A percentile compares a stretch with the other conserved stretches of the same genome.
Conservation (phyloP, 305 asterid genomes). For the Withania somnifera region DNA sequence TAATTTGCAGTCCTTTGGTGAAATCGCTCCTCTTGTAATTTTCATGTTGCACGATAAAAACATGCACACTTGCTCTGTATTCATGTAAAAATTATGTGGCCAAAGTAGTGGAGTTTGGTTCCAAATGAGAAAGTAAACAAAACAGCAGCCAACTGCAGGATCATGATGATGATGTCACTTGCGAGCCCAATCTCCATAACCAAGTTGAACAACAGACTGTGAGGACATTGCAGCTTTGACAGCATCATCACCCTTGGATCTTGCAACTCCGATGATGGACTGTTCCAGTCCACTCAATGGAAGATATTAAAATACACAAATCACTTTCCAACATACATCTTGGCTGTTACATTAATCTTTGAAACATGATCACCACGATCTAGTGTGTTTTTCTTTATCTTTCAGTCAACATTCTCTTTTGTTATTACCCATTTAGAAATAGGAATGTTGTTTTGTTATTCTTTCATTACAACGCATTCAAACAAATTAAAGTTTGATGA, state of each 20-base stretch:
- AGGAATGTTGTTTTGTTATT: too few relatives aligned
- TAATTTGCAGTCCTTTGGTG: constrained; percentile 74
- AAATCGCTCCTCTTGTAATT: constrained; percentile 92
- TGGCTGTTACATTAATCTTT: too few relatives aligned
- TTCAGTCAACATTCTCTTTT: too few relatives aligned
- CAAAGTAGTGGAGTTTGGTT: constrained; percentile 96
- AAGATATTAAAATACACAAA: too few relatives aligned
- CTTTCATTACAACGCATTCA: too few relatives aligned
- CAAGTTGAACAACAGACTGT: constrained; percentile 88
- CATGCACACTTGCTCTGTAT: constrained; percentile 98
- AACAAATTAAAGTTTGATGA: too few relatives aligned
- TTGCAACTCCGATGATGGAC: constrained; percentile 56
- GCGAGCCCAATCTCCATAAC: constrained; percentile 92
- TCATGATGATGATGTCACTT: constrained; percentile 75
- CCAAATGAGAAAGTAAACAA: too few relatives aligned
- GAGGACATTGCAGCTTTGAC: constrained; percentile 82
- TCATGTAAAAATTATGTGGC: constrained; percentile 88
- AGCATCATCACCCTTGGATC: constrained; percentile 61
- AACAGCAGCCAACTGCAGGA: constrained; percentile 84
- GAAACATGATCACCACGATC: too few relatives aligned
- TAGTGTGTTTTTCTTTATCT: too few relatives aligned
- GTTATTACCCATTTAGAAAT: too few relatives aligned
- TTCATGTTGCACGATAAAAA: constrained; percentile 88
- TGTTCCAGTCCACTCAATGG: constrained; percentile 80
- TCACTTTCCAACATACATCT: too few relatives aligned